phyloP scores from a whole-genome alignment of 352 stramenopile species.

The Stramenopiles sp. region DNA sequence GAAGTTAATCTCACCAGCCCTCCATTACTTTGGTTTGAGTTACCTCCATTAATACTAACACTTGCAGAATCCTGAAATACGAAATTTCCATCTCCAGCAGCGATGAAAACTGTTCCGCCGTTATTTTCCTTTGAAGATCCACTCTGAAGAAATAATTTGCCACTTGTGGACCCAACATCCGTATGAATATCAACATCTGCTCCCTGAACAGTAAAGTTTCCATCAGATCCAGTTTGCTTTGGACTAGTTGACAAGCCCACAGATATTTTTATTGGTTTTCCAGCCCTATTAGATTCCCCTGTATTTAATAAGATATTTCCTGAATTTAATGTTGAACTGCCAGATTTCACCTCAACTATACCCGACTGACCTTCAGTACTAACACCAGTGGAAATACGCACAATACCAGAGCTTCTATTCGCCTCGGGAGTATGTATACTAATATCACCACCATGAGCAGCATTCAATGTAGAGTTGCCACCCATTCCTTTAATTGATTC shows the following conservation, averaged over 20 bases:
- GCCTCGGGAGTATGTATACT: constrained; percentile 1
- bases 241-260: background rate
- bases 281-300: background rate
- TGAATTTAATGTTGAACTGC: background rate
- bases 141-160: constrained; percentile 5
- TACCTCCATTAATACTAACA: too few species aligned
- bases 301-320: constrained; percentile 5
- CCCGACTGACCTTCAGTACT: constrained; percentile 4
- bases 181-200: background rate
- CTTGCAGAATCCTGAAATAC: too few species aligned
- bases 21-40: too few species aligned
- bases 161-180: background rate
- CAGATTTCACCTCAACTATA: constrained; percentile 5
- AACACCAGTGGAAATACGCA: background rate
- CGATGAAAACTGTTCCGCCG: background rate
- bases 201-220: constrained; percentile 2
- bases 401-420: background rate
- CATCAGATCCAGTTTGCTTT: constrained; percentile 5
- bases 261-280: too few species aligned
- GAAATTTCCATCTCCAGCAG: background rate
- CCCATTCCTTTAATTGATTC: too few species aligned
- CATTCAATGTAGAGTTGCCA: too few species aligned
- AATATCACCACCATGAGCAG: too few species aligned
- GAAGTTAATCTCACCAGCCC: too few species aligned
- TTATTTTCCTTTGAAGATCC: background rate